Base-by-base conservation (phyloP, 2,329 filamentous ascomycete species). In the Penicillium sp. region DNA sequence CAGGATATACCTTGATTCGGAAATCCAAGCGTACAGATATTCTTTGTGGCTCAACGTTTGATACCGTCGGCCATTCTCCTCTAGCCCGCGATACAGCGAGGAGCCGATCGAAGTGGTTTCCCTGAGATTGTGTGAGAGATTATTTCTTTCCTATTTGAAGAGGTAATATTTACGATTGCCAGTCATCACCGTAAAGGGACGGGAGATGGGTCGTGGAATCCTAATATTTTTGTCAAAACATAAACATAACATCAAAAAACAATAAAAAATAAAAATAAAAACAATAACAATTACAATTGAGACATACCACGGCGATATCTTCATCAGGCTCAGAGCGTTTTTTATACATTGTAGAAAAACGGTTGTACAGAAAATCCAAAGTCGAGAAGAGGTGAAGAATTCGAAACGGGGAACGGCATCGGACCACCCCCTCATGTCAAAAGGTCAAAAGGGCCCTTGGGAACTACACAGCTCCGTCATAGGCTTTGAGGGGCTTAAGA, bases 51-150 rank as follows among this genome's bases (percentile, higher is more conserved):
- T 55, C n/a, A 64, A 54, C n/a, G 59, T 58, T 57, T 64, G 62
- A 47, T 64, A 64, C 54, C 62, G 57, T 40, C 62, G 56, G 32
- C 62, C 62, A 61, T 64, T 60, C 46, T 61, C 56, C 14, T 60
- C 58, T 18, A 64, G 31, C 2, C 62, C 62, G 18, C 58, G 56
- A 50, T 64, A 64, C 20, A 64, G 60, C 5, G 57, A 57, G n/a
- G 62, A 64, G n/a, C 55, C 57, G 26, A 64, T 61, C 18, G 62
- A 64, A 4, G 61, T 61, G 1, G 62, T 64, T 42, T 64, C 61
- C 37, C 57, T 59, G 20, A 5, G 29, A 44, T 29, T 14, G 22
- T 9, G 22, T 35, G n/a, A 58, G 32, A 44, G 66, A 4, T 8
- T 5, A 13, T 22, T 16, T 6, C 7, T 8, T 72, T 20, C 45